Evolutionary conservation across 108 stramenopile species (phyloP).

Genomic region (Nitzschia inconspicua): DNA sequence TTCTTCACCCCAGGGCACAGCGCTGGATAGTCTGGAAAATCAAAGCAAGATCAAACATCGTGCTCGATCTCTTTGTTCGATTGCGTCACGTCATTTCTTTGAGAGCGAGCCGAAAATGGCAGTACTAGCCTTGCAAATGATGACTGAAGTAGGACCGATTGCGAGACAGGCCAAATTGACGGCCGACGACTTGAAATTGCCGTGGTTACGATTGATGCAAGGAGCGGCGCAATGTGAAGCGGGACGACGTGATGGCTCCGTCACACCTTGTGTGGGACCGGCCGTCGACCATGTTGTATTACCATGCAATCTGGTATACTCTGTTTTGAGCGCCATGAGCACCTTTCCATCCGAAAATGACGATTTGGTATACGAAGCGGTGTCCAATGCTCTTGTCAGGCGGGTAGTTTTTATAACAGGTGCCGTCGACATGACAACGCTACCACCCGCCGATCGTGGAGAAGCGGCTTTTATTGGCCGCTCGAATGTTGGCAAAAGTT

Average conservation of each 20-base stretch:
- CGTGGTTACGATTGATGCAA: conserved; percentile 73
- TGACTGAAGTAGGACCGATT: conserved; percentile 58
- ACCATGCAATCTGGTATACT: conserved; percentile 72
- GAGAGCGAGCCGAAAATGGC: conserved; percentile 55
- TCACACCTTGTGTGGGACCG: conserved; percentile 12
- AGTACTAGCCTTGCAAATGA: conserved; percentile 51
- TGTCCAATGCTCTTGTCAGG: conserved; percentile 82
- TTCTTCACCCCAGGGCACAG: conserved; percentile 18
- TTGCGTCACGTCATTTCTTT: conserved; percentile 81
- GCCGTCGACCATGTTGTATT: conserved; percentile 14
- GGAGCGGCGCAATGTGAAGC: conserved; percentile 79
- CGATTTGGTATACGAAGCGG: conserved; percentile 76
- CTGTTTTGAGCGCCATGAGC: conserved; percentile 76
- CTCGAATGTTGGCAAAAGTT: conserved; percentile 91
- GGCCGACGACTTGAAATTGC: conserved; percentile 45
- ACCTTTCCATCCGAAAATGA: conserved; percentile 82
- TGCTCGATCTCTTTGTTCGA: conserved; percentile 67
- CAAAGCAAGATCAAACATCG: conserved; percentile 52
- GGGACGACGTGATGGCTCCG: conserved; percentile 47
- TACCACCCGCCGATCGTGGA: conserved; percentile 76
- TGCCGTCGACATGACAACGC: conserved; percentile 79
- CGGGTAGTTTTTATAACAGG: conserved; percentile 84
- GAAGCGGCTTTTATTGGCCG: conserved; percentile 92
- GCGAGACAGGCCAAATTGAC: conserved; percentile 50
- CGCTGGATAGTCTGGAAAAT: conserved; percentile 18